Conservation (phyloP, 768 basidiomycete genomes). For the Auriculariales sp. region DNA sequence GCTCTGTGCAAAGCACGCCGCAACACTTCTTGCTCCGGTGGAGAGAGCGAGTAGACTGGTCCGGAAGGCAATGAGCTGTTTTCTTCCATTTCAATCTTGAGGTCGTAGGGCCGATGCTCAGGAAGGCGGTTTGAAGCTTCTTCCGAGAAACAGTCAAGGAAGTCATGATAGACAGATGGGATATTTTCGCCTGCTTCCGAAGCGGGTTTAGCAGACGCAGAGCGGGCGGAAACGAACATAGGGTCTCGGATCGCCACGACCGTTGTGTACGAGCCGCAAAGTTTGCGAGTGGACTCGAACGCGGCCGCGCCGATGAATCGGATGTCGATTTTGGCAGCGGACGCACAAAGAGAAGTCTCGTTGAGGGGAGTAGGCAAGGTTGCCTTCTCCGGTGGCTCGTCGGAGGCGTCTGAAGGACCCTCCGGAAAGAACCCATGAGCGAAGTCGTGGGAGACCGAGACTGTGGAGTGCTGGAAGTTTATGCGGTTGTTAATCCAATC, state of each 20-base stretch:
- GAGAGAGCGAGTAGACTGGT: conserved; percentile 21
- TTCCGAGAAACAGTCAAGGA: conserved; percentile 1
- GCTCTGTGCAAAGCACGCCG: too few relatives aligned
- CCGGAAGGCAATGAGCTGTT: conserved; percentile 14
- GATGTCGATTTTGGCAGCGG: not conserved
- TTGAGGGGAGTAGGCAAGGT: too few relatives aligned
- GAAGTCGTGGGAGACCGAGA: not conserved
- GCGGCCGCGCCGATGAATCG: not conserved
- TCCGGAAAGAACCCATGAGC: not conserved
- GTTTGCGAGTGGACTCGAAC: not conserved
- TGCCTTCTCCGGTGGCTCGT: not conserved
- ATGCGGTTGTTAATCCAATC: conserved; percentile 8
- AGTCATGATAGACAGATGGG: not conserved
- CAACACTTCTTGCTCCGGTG: conserved; percentile 18
- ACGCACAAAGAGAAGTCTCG: not conserved
- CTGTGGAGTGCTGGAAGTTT: not conserved
- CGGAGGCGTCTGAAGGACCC: too few relatives aligned
- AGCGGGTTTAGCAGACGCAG: not conserved
- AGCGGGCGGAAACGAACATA: not conserved
- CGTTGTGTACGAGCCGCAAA: not conserved
- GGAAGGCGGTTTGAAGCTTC: conserved; percentile 14
- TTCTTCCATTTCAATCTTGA: conserved; percentile 19
- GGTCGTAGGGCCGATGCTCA: conserved; percentile 21
- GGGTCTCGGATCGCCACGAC: not conserved
- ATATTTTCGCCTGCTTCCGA: not conserved